Conservation (phyloP, 176 grass and related monocot species). For the Metroxylon sagu region DNA sequence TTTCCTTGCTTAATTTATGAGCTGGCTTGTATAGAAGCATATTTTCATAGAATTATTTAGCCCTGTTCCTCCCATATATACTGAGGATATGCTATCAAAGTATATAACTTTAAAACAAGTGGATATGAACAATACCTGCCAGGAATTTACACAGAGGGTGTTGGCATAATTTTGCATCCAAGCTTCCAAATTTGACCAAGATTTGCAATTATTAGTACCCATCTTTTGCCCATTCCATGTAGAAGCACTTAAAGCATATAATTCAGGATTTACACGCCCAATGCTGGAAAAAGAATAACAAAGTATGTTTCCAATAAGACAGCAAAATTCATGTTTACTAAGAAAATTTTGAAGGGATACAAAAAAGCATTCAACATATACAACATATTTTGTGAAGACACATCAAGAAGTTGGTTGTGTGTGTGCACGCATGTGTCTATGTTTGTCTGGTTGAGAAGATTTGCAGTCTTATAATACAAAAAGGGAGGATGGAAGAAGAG, state of each 20-base stretch:
- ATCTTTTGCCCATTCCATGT: constrained; percentile 56
- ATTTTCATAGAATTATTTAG: too few species aligned
- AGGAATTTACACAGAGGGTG: constrained; percentile 74
- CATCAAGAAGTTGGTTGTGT: too few species aligned
- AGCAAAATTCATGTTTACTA: too few species aligned
- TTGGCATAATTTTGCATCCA: constrained; percentile 81
- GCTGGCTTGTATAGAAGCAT: too few species aligned
- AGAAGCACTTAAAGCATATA: constrained; percentile 72
- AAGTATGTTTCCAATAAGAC: neutral
- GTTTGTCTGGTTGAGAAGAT: too few species aligned
- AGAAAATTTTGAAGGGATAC: too few species aligned
- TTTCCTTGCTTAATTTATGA: too few species aligned
- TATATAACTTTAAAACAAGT: neutral
- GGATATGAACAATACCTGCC: constrained; percentile 60
- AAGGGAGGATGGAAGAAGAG: too few species aligned
- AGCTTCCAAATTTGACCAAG: constrained; percentile 45
- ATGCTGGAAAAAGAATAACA: constrained; percentile 52
- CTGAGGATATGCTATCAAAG: too few species aligned
- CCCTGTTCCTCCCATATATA: neutral
- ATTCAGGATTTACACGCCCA: constrained; percentile 77
- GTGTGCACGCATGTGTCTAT: too few species aligned
- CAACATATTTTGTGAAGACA: neutral
- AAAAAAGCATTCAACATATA: neutral
- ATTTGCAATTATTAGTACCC: constrained; percentile 22
- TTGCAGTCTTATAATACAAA: too few species aligned